Base-by-base conservation (phyloP, 2,329 filamentous ascomycete species). In the Cladophialophora yegresii region DNA sequence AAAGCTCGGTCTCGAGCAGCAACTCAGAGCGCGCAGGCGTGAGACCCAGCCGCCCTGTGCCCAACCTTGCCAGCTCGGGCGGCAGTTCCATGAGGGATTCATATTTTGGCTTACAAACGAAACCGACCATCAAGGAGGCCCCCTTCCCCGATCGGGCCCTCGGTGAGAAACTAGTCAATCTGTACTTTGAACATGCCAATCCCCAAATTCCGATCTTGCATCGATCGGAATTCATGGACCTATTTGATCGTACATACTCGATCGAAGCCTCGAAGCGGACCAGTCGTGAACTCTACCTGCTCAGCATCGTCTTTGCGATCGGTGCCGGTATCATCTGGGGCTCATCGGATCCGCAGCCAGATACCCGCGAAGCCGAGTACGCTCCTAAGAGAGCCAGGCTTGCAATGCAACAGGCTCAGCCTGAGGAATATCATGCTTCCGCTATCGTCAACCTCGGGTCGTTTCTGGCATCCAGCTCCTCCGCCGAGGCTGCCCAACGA, bases 251-350 rank as follows among this genome's bases (percentile, higher is more conserved):
- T 53, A 90, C 92, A 0, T 97, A 96, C 76, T 82, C 85, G 4
- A 84, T 85, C 0, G 85, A 89, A 22, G 83, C 85, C 54, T 85
- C 86, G 64, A 83, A 85, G 59, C 84, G 89, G 28, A 90, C 89
- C 1, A 85, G 92, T 4, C 84, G 89, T 60, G 92, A 96, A 76
- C 83, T 95, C n/a, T 98, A 97, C 77, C 86, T 96, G 79, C 82
- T 98, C 67, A 97, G 97, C 77, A 97, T 98, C 78, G 93, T 98
- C 26, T 98, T 96, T 78, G 93, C 93, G 13, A 97, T 98, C 72
- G 95, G 95, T 6, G 90, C 91, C 20, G 93, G 92, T 20, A 96
- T 97, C 71, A 96, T 97, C 69, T 87, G 96, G 70, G 43, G 70
- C 58, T 61, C 72, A 47, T 69, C 72, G 28, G 69, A 72, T 59